A percentile compares a stretch with the other conserved stretches of the same genome.
phyloP scores from a whole-genome alignment of 805 yeast genomes.

The Starmerella scarabaei region DNA sequence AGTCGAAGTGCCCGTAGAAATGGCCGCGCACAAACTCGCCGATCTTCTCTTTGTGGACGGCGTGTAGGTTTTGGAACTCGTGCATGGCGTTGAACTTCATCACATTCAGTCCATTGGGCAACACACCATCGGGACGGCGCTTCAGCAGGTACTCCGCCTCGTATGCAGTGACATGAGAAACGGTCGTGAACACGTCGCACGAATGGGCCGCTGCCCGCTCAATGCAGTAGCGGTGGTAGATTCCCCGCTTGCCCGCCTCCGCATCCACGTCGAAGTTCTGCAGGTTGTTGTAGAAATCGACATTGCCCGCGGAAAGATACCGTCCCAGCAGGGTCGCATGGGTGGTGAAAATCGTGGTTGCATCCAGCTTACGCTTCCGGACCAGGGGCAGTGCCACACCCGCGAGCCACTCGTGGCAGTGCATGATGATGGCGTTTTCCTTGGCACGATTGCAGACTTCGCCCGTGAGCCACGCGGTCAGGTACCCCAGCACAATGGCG shows the following conservation, averaged over 20 bases:
- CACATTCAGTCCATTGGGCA: slow-evolving; percentile 93
- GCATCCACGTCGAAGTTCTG: slow-evolving; percentile 87
- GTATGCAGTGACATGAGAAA: slow-evolving; percentile 92
- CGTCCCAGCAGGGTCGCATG: slow-evolving; percentile 94
- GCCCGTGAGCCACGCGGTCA: slow-evolving; percentile 95
- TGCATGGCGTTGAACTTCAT: slow-evolving; percentile 95
- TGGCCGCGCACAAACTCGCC: slow-evolving; percentile 93
- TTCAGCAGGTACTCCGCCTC: slow-evolving; percentile 87
- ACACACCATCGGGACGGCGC: slow-evolving; percentile 93
- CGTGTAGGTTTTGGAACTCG: slow-evolving; percentile 94
- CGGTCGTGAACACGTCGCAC: slow-evolving; percentile 95
- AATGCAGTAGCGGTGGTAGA: slow-evolving; percentile 90
- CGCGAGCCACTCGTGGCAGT: slow-evolving; percentile 97
- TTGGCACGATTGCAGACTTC: slow-evolving; percentile 77
- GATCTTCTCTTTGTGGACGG: slow-evolving; percentile 77
- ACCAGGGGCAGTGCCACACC: slow-evolving; percentile 91
- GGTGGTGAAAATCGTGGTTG: slow-evolving; percentile 90
- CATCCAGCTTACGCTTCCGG: slow-evolving; percentile 80
- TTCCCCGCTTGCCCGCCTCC: slow-evolving; percentile 96
- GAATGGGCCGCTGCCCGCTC: slow-evolving; percentile 94
- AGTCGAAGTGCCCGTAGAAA: slow-evolving; percentile 92
- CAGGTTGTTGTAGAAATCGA: slow-evolving; percentile 87
- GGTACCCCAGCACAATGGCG: slow-evolving; percentile 81
- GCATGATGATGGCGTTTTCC: slow-evolving; percentile 81
- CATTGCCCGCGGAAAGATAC: slow-evolving; percentile 90